Evolutionary conservation across 306 rosid species (phyloP).

Genomic region (Cucurbita argyrosperma): DNA sequence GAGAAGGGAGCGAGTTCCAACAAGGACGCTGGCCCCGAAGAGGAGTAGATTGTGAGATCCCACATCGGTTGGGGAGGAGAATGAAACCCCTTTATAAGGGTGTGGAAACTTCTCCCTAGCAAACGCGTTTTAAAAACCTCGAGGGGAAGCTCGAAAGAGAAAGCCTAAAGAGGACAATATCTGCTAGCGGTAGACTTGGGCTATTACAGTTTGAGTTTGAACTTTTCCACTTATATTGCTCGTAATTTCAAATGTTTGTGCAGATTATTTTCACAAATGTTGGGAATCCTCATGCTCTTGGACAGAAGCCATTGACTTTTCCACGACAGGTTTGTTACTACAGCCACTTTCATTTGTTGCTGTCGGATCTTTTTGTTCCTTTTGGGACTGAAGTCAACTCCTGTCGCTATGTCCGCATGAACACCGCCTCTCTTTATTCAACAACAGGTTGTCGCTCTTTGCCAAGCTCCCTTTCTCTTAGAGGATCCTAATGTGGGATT

Average conservation of each 20-base stretch:
- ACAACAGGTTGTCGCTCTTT: slow-evolving; percentile 86
- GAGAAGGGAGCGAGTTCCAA: no score
- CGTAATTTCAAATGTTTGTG: slow-evolving; percentile 4
- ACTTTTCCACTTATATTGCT: background rate
- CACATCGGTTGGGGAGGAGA: no score
- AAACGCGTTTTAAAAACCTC: no score
- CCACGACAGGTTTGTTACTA: slow-evolving; percentile 78
- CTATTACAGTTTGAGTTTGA: background rate
- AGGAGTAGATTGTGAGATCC: no score
- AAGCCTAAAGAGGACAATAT: no score
- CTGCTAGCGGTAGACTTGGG: no score
- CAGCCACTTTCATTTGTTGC: slow-evolving; percentile 10
- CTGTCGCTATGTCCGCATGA: background rate
- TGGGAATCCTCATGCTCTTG: slow-evolving; percentile 97
- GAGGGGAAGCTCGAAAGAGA: no score
- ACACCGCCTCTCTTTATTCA: background rate
- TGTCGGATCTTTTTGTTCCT: background rate
- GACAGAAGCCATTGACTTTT: slow-evolving; percentile 91
- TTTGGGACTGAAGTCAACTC: background rate
- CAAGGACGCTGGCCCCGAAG: no score
- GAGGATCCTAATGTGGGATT: slow-evolving; percentile 91
- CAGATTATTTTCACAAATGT: slow-evolving; percentile 98
- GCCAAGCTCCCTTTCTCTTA: slow-evolving; percentile 96
- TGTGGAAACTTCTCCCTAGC: no score
- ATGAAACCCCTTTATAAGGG: no score